Evolutionary conservation across 805 yeast species (phyloP).

Genomic region (Saccharomycopsis guyanensis): DNA sequence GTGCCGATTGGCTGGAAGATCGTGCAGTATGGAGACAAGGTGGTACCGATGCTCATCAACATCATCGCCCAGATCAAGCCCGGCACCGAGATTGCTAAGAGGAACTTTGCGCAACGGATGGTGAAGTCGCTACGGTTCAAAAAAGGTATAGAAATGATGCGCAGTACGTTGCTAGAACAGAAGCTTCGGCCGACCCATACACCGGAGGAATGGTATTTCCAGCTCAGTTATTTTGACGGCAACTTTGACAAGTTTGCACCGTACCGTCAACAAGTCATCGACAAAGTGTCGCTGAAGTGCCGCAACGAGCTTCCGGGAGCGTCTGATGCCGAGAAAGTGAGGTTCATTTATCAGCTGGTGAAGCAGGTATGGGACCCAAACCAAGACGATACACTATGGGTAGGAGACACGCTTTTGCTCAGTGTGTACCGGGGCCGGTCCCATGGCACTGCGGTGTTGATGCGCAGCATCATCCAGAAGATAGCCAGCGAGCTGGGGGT

Average conservation of each 20-base stretch:
- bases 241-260: background rate
- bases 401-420: background rate
- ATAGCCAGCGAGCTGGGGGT: background rate
- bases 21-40: background rate
- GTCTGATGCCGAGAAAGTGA: background rate
- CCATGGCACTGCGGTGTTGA: background rate
- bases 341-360: background rate
- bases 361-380: background rate
- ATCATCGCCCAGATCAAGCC: background rate
- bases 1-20: background rate
- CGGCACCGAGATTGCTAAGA: background rate
- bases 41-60: background rate
- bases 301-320: background rate
- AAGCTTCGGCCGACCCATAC: no score
- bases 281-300: background rate
- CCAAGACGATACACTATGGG: background rate
- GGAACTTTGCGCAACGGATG: background rate
- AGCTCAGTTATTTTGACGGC: background rate
- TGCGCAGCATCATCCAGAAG: background rate
- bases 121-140: background rate
- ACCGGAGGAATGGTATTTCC: background rate
- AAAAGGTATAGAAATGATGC: background rate
- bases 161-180: no score
- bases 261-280: background rate
- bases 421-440: background rate